These are phyloP conservation scores for Cystobasidium onofrii DNA, from an alignment of 768 basidiomycete species.

Conservation along the genomic window DNA sequence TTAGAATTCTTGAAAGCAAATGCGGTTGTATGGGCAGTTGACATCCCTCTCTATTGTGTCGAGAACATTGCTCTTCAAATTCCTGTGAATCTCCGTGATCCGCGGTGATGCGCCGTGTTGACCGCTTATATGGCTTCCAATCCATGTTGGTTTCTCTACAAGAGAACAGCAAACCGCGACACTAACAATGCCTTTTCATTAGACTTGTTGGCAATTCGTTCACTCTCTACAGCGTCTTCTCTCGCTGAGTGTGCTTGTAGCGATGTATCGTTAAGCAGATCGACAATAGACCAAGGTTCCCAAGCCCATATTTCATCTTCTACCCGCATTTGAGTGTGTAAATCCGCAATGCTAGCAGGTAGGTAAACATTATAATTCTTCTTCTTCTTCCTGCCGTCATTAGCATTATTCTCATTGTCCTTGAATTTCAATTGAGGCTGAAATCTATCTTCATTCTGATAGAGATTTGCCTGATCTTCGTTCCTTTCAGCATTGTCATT, in stretches of 20 bases:
- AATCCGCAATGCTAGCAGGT: constrained; percentile 11
- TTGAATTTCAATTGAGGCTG: not conserved
- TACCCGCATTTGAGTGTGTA: constrained; percentile 9
- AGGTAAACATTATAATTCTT: not conserved
- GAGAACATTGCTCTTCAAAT: too few relatives aligned
- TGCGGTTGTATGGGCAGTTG: too few relatives aligned
- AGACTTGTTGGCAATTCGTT: not conserved
- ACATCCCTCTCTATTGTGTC: too few relatives aligned
- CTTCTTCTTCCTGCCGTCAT: not conserved
- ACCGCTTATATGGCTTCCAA: too few relatives aligned
- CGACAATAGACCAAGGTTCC: constrained; percentile 13
- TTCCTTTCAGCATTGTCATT: not conserved
- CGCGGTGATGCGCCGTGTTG: too few relatives aligned
- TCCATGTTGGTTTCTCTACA: not conserved
- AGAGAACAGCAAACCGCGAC: not conserved
- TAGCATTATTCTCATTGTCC: not conserved
- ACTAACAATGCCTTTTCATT: not conserved
- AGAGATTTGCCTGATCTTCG: not conserved
- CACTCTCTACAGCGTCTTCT: not conserved
- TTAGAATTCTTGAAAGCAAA: too few relatives aligned
- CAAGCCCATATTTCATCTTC: constrained; percentile 13
- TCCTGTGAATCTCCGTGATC: too few relatives aligned
- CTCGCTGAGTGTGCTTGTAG: not conserved
- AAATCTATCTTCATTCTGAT: not conserved
- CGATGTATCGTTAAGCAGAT: not conserved